A percentile compares a stretch with the other conserved stretches of the same genome.
Conservation (phyloP, 2,329 filamentous ascomycete genomes). For the Chaetomium sp. region DNA sequence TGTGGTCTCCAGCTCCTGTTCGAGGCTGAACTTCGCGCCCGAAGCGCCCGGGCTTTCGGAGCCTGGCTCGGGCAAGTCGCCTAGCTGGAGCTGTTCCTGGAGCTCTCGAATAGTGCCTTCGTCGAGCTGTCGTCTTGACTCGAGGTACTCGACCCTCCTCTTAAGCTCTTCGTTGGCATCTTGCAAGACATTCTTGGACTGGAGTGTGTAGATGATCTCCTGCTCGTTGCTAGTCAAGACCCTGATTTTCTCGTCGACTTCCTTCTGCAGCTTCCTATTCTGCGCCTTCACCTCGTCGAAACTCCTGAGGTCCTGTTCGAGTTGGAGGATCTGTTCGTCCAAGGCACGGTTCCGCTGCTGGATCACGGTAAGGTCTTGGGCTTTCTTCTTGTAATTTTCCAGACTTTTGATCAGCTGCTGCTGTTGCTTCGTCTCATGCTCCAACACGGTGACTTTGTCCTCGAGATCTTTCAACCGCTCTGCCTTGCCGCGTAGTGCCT, state of each 20-base stretch:
- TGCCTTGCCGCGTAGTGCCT: conserved; percentile 39
- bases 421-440: conserved; percentile 42
- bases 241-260: conserved; percentile 38
- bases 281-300: conserved; percentile 31
- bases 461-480: conserved; percentile 46
- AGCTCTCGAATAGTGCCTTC: conserved; percentile 42
- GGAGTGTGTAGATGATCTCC: conserved; percentile 34
- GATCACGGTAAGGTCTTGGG: conserved; percentile 29
- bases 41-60: conserved; percentile 29
- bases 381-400: conserved; percentile 32
- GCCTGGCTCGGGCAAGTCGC: conserved; percentile 21
- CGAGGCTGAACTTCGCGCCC: conserved; percentile 40
- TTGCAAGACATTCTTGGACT: conserved; percentile 24
- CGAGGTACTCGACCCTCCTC: conserved; percentile 22
- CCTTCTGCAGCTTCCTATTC: conserved; percentile 36
- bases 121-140: conserved; percentile 23
- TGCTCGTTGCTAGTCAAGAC: conserved; percentile 44
- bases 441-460: conserved; percentile 55
- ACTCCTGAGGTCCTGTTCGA: conserved; percentile 29
- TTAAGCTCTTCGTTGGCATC: conserved; percentile 24
- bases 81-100: conserved; percentile 49
- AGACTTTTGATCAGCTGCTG: conserved; percentile 32
- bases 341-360: conserved; percentile 38
- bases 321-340: conserved; percentile 37
- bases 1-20: conserved; percentile 53